Evolutionary conservation across 257 asterid species (phyloP).

Genomic region (Asclepias syriaca): DNA sequence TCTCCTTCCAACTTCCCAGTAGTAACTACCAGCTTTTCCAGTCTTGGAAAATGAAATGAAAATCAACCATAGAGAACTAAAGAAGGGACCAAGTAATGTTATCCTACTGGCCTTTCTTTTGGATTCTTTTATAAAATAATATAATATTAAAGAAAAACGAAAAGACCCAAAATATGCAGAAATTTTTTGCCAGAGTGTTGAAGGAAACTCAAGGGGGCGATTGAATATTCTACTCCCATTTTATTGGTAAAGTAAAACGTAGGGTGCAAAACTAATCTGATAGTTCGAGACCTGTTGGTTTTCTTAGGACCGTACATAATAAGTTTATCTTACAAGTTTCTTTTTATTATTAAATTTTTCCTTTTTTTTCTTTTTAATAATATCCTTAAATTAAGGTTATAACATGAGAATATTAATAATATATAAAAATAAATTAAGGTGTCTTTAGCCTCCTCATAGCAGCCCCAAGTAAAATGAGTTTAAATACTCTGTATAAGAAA

Average conservation of each 20-base stretch:
- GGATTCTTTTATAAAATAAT: neutral
- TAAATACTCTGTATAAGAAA: too few species aligned
- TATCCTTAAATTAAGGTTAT: too few species aligned
- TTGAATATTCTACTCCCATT: neutral
- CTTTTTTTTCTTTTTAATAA: too few species aligned
- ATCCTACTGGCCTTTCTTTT: neutral
- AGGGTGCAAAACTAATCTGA: conserved; percentile 2
- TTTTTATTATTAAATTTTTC: too few species aligned
- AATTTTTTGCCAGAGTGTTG: neutral
- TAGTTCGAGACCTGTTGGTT: conserved; percentile 7
- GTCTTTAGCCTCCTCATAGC: too few species aligned
- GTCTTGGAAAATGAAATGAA: neutral
- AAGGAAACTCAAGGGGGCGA: neutral
- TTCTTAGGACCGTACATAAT: neutral
- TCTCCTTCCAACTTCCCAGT: neutral
- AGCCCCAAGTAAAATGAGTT: too few species aligned
- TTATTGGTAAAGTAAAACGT: neutral
- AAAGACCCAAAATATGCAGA: neutral
- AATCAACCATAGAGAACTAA: neutral
- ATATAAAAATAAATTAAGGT: too few species aligned
- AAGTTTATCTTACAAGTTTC: too few species aligned
- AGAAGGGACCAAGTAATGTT: neutral
- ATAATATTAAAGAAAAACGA: neutral
- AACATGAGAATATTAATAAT: too few species aligned
- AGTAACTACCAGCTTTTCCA: neutral